phyloP scores from a whole-genome alignment of 2,329 filamentous ascomycete genomes.

The Stagonosporopsis cucurbitacearum region DNA sequence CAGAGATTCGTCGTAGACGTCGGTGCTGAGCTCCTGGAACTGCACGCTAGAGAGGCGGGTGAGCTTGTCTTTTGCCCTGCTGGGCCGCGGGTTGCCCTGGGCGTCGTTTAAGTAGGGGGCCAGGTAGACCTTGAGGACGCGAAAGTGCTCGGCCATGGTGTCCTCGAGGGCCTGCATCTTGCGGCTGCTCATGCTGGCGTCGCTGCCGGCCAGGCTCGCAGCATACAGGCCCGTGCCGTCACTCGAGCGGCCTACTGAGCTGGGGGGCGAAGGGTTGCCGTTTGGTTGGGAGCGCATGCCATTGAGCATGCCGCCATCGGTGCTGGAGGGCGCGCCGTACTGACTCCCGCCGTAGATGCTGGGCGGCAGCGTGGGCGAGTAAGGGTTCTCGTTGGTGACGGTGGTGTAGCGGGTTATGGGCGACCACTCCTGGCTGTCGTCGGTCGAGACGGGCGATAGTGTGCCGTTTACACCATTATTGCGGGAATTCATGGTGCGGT shows the following conservation, averaged over 20 bases:
- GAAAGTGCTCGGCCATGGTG: conserved; percentile 80
- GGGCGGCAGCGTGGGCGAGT: conserved; percentile 46
- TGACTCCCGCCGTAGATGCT: conserved; percentile 41
- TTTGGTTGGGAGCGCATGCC: conserved; percentile 55
- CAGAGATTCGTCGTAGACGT: conserved; percentile 94
- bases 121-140: conserved; percentile 78
- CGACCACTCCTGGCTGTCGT: conserved; percentile 52
- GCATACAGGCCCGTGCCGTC: conserved; percentile 74
- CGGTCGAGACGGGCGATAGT: conserved; percentile 50
- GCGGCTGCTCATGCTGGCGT: conserved; percentile 65
- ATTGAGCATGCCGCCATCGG: conserved; percentile 59
- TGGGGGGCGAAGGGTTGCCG: conserved; percentile 79
- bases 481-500: conserved; percentile 44
- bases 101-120: conserved; percentile 75
- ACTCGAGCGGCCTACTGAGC: conserved; percentile 85
- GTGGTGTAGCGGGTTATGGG: conserved; percentile 49
- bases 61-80: conserved; percentile 93
- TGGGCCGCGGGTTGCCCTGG: conserved; percentile 74
- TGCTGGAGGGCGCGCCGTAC: conserved; percentile 45
- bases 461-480: no score
- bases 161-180: conserved; percentile 68
- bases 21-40: conserved; percentile 96
- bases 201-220: conserved; percentile 53
- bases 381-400: conserved; percentile 47
- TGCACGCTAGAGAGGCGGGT: conserved; percentile 87